Base-by-base conservation (phyloP, 2,329 filamentous ascomycete genomes). In the Aureobasidium melanogenum region DNA sequence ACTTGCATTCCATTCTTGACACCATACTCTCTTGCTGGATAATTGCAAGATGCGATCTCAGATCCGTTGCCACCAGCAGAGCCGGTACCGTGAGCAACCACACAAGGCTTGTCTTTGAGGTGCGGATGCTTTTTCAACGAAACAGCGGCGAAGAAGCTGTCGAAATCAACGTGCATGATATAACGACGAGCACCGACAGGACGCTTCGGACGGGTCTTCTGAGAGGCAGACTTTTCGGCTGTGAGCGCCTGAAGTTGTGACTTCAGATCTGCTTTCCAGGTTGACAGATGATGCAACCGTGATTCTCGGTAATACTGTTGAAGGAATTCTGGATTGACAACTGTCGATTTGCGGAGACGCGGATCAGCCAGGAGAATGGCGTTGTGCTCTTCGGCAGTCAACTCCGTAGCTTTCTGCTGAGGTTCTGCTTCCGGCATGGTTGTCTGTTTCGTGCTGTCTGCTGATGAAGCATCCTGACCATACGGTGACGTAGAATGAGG, bases 1-100 rank as follows among this genome's bases (percentile, higher is more conserved):
- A 50, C 30, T 50, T 50, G 12, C 94, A 97, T 99, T 39, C 95
- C 95, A 67, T 99, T 99, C 71, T 92, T 96, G 60, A 99, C 81
- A 1, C 93, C 93, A 67, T 87, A 94, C 34, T 84, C 81, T 39
- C 94, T 85, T 7, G 95, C 94, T 22, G 88, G 86, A 71, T 99
- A 99, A 69, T 99, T 99, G 75, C 94, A 99, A 65, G 92, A 97
- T 24, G 94, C 94, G 69, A 99, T 97, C 71, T 99, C 94, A 0
- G 93, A 96, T 0, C 90, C 91, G 12, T 56, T 56, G 5, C 52
- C 52, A 28, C 52, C 52, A 34, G 24, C 54, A 26, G 84, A 84
- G 0, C 93, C 93, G 47, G 82, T 83, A 5, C 93, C 88, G 70
- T 99, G 94, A 4, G 94, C 93, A 36, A 99, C 89, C 0, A 89